Base-by-base conservation (phyloP, 257 asterid species). In the Capsicum baccatum region DNA sequence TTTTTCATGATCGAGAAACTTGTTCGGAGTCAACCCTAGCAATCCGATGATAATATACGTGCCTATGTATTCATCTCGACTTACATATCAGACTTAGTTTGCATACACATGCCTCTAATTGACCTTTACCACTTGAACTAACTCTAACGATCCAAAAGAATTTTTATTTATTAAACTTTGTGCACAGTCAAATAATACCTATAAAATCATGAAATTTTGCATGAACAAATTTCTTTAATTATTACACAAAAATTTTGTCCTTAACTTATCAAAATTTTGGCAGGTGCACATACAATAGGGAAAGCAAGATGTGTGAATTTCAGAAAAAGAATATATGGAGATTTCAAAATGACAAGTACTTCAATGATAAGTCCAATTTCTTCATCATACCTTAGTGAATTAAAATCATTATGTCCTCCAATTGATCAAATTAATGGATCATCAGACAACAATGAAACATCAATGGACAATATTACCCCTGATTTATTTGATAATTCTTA, bases 281-380 rank as follows among this genome's bases (percentile, higher is more conserved):
- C 87, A 95, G 99, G 99, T 89, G 97, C 97, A 26, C 99, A 95
- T 83, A 95, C 99, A 9, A 94, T 95, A 78, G 99, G 99, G 55
- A 94, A 84, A 98, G 99, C 98, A 6, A 85, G 98, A 8, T 95
- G 98, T 74, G 92, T 86, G 67, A 94, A 95, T 83, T 95, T 90
- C 91, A 87, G 98, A 80, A 87, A 87, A 62, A 90, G 99, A 89
- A 93, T 95, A 48, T 94, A 94, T 15, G 98, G 97, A 60, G 97
- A 93, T 85, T 92, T 86, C 44, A 9, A 63, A 44, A 17, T 69
- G 59, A 92, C 97, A 80, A 67, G 19, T 67, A 74, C 21, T 62
- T 84, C 95, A 44, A 88, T 87, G 48, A 44, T 71, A 14, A 86
- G 89, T 86, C 89, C 93, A 82, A 57, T 86, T 16, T 90, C 99